Conservation (phyloP, 2,329 filamentous ascomycete species). For the Triangularia setosa region DNA sequence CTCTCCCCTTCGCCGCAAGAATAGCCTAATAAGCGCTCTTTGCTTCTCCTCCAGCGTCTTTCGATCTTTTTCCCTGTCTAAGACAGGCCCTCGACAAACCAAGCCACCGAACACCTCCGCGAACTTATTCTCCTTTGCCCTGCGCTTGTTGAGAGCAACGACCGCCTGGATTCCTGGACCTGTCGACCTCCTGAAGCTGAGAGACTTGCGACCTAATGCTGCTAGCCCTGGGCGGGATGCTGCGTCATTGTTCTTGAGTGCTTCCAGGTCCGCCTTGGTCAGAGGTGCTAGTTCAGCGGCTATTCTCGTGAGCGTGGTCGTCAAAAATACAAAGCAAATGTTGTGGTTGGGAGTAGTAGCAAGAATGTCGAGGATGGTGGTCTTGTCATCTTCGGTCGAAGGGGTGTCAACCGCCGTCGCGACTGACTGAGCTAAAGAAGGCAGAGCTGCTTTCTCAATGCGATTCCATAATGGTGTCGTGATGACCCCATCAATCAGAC, state of each 20-base stretch:
- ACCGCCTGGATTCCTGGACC: constrained; percentile 28
- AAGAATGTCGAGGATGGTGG: constrained; percentile 66
- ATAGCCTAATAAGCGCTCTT: constrained; percentile 65
- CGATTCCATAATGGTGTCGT: constrained; percentile 65
- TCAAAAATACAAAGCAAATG: constrained; percentile 84
- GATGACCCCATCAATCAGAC: constrained; percentile 75
- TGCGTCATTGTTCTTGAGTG: constrained; percentile 27
- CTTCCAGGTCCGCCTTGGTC: constrained; percentile 35
- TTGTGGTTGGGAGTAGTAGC: constrained; percentile 71
- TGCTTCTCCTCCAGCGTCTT: constrained; percentile 60
- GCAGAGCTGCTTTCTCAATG: constrained; percentile 51
- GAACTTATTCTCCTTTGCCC: constrained; percentile 57
- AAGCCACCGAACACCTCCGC: constrained; percentile 62
- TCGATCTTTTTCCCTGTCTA: constrained; percentile 49
- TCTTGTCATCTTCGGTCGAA: constrained; percentile 44
- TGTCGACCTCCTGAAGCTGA: constrained; percentile 42
- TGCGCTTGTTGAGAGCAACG: constrained; percentile 50
- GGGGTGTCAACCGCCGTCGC: not conserved
- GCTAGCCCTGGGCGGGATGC: constrained; percentile 11
- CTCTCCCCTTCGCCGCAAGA: constrained; percentile 41
- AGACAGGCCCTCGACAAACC: constrained; percentile 51
- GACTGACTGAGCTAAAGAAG: constrained; percentile 31
- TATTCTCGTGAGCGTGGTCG: constrained; percentile 63
- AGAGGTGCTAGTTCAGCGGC: constrained; percentile 46
- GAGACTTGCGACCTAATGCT: constrained; percentile 39